phyloP scores from a whole-genome alignment of 768 basidiomycete genomes.

The Pholiota conissans region DNA sequence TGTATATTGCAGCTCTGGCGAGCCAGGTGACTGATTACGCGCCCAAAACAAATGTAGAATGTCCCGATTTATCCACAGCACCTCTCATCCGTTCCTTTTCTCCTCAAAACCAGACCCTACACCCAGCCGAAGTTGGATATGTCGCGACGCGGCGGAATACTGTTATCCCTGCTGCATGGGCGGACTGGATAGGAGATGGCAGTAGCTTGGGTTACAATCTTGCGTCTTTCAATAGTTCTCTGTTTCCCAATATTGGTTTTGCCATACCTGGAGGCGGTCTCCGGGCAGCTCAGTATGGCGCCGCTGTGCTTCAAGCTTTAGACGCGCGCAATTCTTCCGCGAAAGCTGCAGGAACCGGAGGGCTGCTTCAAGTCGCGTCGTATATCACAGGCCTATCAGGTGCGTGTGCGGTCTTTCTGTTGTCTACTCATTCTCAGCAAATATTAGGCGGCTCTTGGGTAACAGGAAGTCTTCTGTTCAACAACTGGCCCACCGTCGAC shows the following conservation, averaged over 20 bases:
- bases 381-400: constrained; percentile 71
- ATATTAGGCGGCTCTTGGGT: constrained; percentile 65
- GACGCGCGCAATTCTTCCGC: constrained; percentile 63
- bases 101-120: constrained; percentile 49
- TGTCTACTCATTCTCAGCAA: not conserved
- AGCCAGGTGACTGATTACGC: constrained; percentile 44
- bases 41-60: constrained; percentile 45
- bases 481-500: constrained; percentile 58
- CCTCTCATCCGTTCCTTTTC: constrained; percentile 53
- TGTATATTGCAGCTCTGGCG: not conserved
- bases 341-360: constrained; percentile 60
- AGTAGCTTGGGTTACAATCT: constrained; percentile 54
- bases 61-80: constrained; percentile 47
- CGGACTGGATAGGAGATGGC: constrained; percentile 57
- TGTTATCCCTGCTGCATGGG: constrained; percentile 51
- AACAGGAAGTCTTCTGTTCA: constrained; percentile 60
- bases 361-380: constrained; percentile 67
- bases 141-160: constrained; percentile 39
- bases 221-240: constrained; percentile 33
- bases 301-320: constrained; percentile 54
- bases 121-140: constrained; percentile 50
- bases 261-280: constrained; percentile 74
- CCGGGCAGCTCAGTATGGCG: constrained; percentile 66
- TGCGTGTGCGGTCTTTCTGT: constrained; percentile 22
- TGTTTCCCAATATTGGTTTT: constrained; percentile 56